phyloP scores from a whole-genome alignment of 805 yeast species.

The Jamesozyma spencerorum region DNA sequence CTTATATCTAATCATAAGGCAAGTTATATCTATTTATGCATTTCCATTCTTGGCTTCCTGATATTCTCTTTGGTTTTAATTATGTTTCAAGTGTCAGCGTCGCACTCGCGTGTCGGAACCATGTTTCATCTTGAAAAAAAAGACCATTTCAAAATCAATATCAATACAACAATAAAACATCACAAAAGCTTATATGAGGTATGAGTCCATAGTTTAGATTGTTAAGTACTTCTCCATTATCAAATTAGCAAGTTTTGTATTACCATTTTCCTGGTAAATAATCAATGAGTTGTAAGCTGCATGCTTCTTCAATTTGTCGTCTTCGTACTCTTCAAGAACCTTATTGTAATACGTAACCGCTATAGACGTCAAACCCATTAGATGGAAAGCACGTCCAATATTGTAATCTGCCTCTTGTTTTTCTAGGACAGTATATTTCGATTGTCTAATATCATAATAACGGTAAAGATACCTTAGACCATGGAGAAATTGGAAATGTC shows the following conservation, averaged over 20 bases:
- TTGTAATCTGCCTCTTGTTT: constrained; percentile 75
- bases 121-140: not conserved
- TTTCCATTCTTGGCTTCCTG: too few relatives aligned
- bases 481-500: constrained; percentile 82
- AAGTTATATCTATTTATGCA: too few relatives aligned
- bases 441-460: constrained; percentile 47
- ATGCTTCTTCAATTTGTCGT: constrained; percentile 57
- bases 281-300: constrained; percentile 79
- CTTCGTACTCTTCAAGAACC: constrained; percentile 48
- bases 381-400: constrained; percentile 75
- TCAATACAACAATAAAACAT: not conserved
- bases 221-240: constrained; percentile 59
- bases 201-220: constrained; percentile 25
- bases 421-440: constrained; percentile 33
- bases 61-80: too few relatives aligned
- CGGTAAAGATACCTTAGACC: constrained; percentile 73
- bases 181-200: not conserved
- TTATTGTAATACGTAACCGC: constrained; percentile 69
- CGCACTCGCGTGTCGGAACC: too few relatives aligned
- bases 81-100: too few relatives aligned
- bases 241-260: constrained; percentile 50
- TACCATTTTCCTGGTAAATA: constrained; percentile 71
- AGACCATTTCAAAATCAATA: not conserved
- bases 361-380: constrained; percentile 63
- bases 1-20: too few relatives aligned